phyloP scores from a whole-genome alignment of 1,284 basidiomycete genomes.

The Phenoliferia sp. region DNA sequence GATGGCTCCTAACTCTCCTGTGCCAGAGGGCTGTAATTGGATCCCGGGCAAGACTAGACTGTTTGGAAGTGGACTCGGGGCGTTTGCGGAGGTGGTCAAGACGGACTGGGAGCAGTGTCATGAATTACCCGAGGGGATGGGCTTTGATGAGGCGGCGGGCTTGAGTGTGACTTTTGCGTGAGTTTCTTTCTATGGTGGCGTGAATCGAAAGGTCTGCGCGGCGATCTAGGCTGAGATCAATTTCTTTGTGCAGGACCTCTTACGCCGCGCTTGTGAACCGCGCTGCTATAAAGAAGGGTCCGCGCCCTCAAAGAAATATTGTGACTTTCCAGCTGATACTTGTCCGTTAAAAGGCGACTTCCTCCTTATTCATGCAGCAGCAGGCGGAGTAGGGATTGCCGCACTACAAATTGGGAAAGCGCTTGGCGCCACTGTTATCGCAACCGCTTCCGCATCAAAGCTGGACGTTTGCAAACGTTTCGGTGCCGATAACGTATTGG shows the following conservation, averaged over 20 bases:
- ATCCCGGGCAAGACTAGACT: conserved; percentile 77
- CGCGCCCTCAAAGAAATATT: conserved; percentile 59
- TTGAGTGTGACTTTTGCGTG: conserved; percentile 34
- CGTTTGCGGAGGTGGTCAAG: conserved; percentile 68
- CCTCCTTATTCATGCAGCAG: conserved; percentile 81
- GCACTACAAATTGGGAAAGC: conserved; percentile 84
- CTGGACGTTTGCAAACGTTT: conserved; percentile 42
- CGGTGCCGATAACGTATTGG: conserved; percentile 45
- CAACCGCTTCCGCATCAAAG: conserved; percentile 43
- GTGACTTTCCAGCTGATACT: not conserved
- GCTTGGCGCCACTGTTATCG: conserved; percentile 46
- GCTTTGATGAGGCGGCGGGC: conserved; percentile 60
- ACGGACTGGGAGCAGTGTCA: conserved; percentile 52
- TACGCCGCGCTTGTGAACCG: conserved; percentile 85
- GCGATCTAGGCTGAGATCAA: not conserved
- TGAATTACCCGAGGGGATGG: conserved; percentile 60
- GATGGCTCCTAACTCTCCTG: conserved; percentile 66
- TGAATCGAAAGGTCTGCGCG: no score
- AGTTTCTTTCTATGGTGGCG: not conserved
- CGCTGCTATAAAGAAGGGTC: conserved; percentile 50
- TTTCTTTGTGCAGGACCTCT: conserved; percentile 51
- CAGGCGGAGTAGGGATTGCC: conserved; percentile 85
- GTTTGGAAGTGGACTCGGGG: conserved; percentile 78
- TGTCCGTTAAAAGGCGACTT: conserved; percentile 52
- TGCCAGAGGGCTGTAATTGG: conserved; percentile 75